Percentiles rank a stretch among this genome's conserved stretches.
Conservation (phyloP, 2,329 filamentous ascomycete genomes). For the Fusarium albosuccineum region DNA sequence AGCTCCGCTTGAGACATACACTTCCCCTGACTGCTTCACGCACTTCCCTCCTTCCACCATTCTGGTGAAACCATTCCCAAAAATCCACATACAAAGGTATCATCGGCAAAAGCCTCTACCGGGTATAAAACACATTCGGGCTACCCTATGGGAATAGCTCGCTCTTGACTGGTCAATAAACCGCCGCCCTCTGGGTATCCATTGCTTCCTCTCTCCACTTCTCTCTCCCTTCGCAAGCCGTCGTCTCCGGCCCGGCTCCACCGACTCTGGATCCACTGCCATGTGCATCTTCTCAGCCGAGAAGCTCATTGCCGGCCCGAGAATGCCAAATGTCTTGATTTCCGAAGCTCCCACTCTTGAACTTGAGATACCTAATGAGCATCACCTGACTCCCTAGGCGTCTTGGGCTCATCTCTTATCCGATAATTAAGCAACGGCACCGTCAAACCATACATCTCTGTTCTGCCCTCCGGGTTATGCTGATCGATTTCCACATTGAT, state of each 20-base stretch:
- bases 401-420: constrained; percentile 42
- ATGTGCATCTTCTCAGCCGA: constrained; percentile 12
- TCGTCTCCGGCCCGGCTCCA: constrained; percentile 25
- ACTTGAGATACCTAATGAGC: constrained; percentile 21
- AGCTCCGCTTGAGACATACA: constrained; percentile 12
- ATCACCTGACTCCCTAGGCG: constrained; percentile 43
- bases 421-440: constrained; percentile 76
- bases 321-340: neutral
- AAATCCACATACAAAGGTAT: constrained; percentile 5
- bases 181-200: constrained; percentile 6
- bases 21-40: constrained; percentile 1
- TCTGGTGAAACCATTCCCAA: constrained; percentile 8
- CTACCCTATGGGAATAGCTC: constrained; percentile 26
- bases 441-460: constrained; percentile 84
- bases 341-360: neutral
- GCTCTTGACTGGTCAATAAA: constrained; percentile 11
- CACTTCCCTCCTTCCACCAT: constrained; percentile 4
- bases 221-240: constrained; percentile 25
- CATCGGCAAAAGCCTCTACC: constrained; percentile 18
- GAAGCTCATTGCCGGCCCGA: constrained; percentile 6
- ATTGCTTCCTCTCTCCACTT: constrained; percentile 1
- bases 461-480: constrained; percentile 82
- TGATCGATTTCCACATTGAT: constrained; percentile 91
- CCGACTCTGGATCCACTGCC: constrained; percentile 12
- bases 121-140: constrained; percentile 34